These are phyloP conservation scores for Globisporangium cederbergense DNA, from an alignment of 352 stramenopile genomes.

Conservation along the genomic window DNA sequence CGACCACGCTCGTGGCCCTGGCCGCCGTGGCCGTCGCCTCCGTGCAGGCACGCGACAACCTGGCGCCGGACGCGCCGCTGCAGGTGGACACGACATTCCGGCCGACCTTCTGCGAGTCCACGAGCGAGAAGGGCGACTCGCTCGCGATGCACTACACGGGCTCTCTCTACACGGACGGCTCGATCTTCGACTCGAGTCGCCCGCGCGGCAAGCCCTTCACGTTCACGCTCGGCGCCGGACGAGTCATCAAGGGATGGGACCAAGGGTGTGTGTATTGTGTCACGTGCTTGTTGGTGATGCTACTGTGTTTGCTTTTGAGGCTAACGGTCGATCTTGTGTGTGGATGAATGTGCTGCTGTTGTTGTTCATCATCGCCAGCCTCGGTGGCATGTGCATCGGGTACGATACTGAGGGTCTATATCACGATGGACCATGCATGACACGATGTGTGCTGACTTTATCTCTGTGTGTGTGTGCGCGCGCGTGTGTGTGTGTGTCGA, in stretches of 20 bases:
- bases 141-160: constrained; percentile 96
- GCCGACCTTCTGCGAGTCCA: constrained; percentile 58
- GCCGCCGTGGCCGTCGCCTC: constrained; percentile 18
- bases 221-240: constrained; percentile 91
- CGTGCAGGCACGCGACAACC: constrained; percentile 62
- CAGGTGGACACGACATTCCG: constrained; percentile 81
- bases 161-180: constrained; percentile 93
- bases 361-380: not conserved
- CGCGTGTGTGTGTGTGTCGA: not conserved
- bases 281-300: not conserved
- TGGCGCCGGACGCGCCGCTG: constrained; percentile 61
- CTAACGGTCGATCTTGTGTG: not conserved
- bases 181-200: constrained; percentile 96
- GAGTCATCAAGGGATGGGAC: constrained; percentile 79
- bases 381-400: constrained; percentile 9
- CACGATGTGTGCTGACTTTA: not conserved
- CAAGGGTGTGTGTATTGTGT: constrained; percentile 44
- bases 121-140: constrained; percentile 78
- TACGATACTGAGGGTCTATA: not conserved
- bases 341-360: not conserved
- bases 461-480: no score
- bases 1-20: constrained; percentile 34
- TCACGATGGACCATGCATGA: not conserved
- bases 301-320: not conserved
- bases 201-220: constrained; percentile 92